Evolutionary conservation across 208 protist species (phyloP).

Genomic region (Blechomonas ayalai): DNA sequence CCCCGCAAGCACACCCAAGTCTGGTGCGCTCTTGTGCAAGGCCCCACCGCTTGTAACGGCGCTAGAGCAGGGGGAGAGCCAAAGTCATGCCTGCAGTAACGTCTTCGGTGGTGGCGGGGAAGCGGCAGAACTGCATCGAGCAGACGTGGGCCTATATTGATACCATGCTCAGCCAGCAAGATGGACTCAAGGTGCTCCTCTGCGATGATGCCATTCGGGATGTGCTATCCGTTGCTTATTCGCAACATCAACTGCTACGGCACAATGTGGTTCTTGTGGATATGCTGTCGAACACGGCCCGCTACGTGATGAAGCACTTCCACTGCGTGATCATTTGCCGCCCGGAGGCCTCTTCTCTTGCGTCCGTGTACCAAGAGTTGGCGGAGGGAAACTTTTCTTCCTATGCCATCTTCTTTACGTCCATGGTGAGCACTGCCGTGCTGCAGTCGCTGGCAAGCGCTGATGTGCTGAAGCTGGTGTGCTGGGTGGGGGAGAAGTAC

Average conservation of each 20-base stretch:
- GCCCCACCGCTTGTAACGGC: too few relatives aligned
- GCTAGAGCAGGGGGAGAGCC: too few relatives aligned
- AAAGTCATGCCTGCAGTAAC: too few relatives aligned
- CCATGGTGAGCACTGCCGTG: slow-evolving; percentile 65
- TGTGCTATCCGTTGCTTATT: slow-evolving; percentile 93
- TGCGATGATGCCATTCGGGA: slow-evolving; percentile 92
- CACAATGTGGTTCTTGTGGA: slow-evolving; percentile 97
- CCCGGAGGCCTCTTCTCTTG: slow-evolving; percentile 85
- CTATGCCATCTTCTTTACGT: slow-evolving; percentile 91
- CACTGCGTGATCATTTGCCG: slow-evolving; percentile 88
- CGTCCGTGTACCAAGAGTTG: slow-evolving; percentile 86
- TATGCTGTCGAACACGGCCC: slow-evolving; percentile 68
- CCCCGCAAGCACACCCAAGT: too few relatives aligned
- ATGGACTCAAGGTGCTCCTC: slow-evolving; percentile 92
- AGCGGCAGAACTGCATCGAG: slow-evolving; percentile 64
- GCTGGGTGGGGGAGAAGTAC: slow-evolving; percentile 91
- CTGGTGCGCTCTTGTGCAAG: too few relatives aligned
- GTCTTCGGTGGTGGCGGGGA: slow-evolving; percentile 9
- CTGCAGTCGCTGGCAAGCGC: slow-evolving; percentile 93
- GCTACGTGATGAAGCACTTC: slow-evolving; percentile 94
- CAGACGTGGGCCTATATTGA: slow-evolving; percentile 75
- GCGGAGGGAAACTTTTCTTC: slow-evolving; percentile 82
- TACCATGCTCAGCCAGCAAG: slow-evolving; percentile 32
- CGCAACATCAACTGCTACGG: slow-evolving; percentile 94
- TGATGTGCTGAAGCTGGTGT: slow-evolving; percentile 92